Percentiles rank a stretch among this genome's conserved stretches.
Conservation (phyloP, 2,329 filamentous ascomycete species). For the Arthrobotrys musiformis region DNA sequence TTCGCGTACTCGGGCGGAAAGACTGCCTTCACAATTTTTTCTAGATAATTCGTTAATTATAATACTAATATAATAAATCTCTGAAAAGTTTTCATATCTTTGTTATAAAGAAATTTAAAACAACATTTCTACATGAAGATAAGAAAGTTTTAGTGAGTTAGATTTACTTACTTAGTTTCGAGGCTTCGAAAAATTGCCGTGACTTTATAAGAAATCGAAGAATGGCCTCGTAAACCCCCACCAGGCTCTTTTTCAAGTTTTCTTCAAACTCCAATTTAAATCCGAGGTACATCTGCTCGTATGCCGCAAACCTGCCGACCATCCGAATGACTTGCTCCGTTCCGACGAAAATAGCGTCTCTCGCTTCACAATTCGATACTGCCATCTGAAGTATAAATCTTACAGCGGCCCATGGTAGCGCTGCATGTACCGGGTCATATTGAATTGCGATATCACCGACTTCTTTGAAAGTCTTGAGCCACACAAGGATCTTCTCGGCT, state of each 20-base stretch:
- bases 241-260: background rate
- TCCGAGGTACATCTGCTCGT: slow-evolving; percentile 18
- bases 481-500: slow-evolving; percentile 57
- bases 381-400: slow-evolving; percentile 54
- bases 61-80: background rate
- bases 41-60: background rate
- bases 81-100: no score
- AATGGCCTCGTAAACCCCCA: background rate
- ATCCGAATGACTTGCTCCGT: slow-evolving; percentile 14
- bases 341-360: slow-evolving; percentile 1
- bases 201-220: slow-evolving; percentile 14
- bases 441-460: slow-evolving; percentile 58
- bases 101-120: no score
- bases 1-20: background rate
- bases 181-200: background rate
- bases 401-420: slow-evolving; percentile 59
- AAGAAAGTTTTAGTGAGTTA: no score
- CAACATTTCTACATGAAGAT: no score
- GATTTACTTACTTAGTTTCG: background rate
- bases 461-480: slow-evolving; percentile 59
- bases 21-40: background rate
- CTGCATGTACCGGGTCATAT: slow-evolving; percentile 58
- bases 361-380: slow-evolving; percentile 2
- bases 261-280: background rate
- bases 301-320: slow-evolving; percentile 1